These are phyloP conservation scores for Kockovaella imperatae DNA, from an alignment of 768 basidiomycete genomes.

Conservation along the genomic window DNA sequence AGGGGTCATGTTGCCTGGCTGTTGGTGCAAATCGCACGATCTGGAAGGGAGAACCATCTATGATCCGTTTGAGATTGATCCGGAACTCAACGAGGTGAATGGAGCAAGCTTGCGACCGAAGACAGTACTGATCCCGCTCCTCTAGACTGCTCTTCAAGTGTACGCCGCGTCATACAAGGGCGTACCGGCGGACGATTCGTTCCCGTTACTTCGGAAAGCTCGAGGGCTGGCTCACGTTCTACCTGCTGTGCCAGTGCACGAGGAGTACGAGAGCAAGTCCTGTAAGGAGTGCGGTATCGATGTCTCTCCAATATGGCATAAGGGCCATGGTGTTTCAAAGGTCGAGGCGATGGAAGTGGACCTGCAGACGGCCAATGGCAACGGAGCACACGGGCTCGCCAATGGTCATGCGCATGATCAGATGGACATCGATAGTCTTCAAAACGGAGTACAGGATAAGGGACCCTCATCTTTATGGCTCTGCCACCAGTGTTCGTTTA, in stretches of 20 bases:
- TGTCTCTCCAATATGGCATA: conserved; percentile 36
- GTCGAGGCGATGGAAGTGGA: conserved; percentile 9
- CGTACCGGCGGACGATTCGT: conserved; percentile 60
- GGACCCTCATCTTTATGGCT: neutral
- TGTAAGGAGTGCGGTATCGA: conserved; percentile 31
- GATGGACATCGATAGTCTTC: neutral
- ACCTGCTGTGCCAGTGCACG: neutral
- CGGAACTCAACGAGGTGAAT: conserved; percentile 67
- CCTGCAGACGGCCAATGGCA: conserved; percentile 3
- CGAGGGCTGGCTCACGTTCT: conserved; percentile 66
- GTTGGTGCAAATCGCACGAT: conserved; percentile 70
- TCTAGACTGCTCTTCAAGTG: conserved; percentile 78
- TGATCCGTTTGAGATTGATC: conserved; percentile 74
- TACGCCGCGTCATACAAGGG: conserved; percentile 81
- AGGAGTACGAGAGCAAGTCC: neutral
- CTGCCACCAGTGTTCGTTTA: conserved; percentile 33
- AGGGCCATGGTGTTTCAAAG: neutral
- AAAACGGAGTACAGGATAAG: conserved; percentile 1
- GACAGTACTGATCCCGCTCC: neutral
- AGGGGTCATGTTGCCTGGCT: conserved; percentile 68
- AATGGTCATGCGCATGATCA: conserved; percentile 1
- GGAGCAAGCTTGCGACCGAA: neutral
- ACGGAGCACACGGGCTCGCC: neutral
- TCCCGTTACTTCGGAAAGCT: conserved; percentile 82
- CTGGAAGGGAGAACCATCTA: conserved; percentile 59